These are phyloP conservation scores for Fagus sylvatica DNA, from an alignment of 306 rosid species.

Conservation along the genomic window DNA sequence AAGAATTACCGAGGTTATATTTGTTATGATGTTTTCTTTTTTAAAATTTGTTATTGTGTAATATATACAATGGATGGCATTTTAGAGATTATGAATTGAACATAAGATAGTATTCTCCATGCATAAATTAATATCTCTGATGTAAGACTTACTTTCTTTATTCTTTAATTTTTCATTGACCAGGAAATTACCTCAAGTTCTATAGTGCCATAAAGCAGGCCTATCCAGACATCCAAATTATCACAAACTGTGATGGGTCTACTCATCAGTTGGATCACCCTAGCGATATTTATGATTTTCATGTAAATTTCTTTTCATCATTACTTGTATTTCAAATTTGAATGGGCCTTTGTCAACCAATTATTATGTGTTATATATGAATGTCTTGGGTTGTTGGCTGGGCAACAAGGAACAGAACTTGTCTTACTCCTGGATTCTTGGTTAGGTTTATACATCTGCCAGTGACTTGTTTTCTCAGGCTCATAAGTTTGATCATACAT, in stretches of 20 bases:
- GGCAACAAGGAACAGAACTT: conserved; percentile 4
- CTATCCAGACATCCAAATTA: conserved; percentile 85
- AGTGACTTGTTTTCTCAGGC: conserved; percentile 66
- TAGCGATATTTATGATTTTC: conserved; percentile 85
- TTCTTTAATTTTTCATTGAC: conserved; percentile 11
- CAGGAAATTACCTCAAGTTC: conserved; percentile 80
- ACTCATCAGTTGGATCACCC: conserved; percentile 72
- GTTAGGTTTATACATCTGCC: conserved; percentile 72
- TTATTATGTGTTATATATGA: neutral
- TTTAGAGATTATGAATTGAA: neutral
- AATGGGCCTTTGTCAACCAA: neutral
- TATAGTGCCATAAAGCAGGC: conserved; percentile 55
- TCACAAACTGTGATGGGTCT: conserved; percentile 89
- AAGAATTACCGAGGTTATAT: conserved; percentile 59
- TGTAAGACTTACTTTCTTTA: neutral
- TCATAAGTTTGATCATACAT: conserved; percentile 45
- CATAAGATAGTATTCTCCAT: neutral
- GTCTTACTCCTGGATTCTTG: conserved; percentile 21
- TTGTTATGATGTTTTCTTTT: conserved; percentile 1
- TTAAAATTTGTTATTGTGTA: neutral
- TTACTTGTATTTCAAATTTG: conserved; percentile 19
- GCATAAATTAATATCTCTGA: neutral
- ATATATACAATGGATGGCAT: neutral
- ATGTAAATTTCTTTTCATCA: conserved; percentile 50
- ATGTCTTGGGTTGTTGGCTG: neutral